Base-by-base conservation (phyloP, 2,329 filamentous ascomycete species). In the Colletotrichum zoysiae region DNA sequence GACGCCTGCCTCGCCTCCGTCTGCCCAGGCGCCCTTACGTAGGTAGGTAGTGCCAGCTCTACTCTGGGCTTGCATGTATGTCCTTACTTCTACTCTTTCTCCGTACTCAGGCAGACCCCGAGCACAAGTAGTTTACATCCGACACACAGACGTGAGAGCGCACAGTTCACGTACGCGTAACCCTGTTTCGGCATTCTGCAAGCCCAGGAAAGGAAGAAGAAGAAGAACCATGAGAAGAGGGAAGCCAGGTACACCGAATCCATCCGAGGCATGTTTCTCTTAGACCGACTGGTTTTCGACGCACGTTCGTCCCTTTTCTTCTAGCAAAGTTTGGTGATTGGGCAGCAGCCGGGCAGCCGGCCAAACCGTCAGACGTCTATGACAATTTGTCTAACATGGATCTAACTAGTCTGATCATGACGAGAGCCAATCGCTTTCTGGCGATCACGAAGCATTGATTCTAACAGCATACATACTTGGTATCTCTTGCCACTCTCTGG, bases 151-250 rank as follows among this genome's bases (percentile, higher is more conserved):
- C 40, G 16, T 40, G 48, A 55, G 55, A 38, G 63, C 63, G 67
- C 63, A 70, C 63, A 42, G 63, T 50, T 60, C 48, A 61, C 38
- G 57, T 67, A 70, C 63, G 68, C 68, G 64, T 58, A 67, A 58
- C 51, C n/a, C 26, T 35, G 64, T 62, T 71, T 67, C 68, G 68
- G 56, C 44, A 30, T 51, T 62, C 64, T 53, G 58, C 65, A 71
- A n/a, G 68, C 57, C 57, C 62, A 58, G 48, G 48, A 23, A 35
- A 20, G 26, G 20, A 26, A 38, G 20, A 35, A 35, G 33, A 11
- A 20, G 14, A 38, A 40, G 6, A 40, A 46, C 5, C 18, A n/a
- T 46, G 44, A 46, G 1, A 46, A 46, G 44, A n/a, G 44, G 7
- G 44, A 46, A 44, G 18, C 42, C 20, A 40, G 38, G 38, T 20